Evolutionary conservation across 2,329 filamentous ascomycete species (phyloP).

Genomic region (Grosmannia clavigera): DNA sequence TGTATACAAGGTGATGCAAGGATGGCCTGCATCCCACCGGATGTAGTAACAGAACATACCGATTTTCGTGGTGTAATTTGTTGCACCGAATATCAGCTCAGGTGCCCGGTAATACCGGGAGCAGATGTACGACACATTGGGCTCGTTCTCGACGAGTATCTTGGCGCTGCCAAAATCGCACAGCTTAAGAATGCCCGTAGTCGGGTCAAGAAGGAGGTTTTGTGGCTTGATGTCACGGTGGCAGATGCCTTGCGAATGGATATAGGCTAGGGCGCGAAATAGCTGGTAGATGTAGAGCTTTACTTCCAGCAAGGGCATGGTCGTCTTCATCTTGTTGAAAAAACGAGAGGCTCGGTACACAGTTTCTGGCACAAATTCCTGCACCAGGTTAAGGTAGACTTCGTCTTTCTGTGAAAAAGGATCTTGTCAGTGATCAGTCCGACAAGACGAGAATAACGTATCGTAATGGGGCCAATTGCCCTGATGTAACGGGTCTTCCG

Average conservation of each 20-base stretch:
- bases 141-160: conserved; percentile 96
- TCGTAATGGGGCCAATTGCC: neutral
- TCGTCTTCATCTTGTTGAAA: conserved; percentile 99
- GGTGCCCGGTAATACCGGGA: conserved; percentile 97
- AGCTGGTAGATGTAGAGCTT: conserved; percentile 99
- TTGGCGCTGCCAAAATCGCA: conserved; percentile 99
- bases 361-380: conserved; percentile 96
- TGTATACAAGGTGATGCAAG: neutral
- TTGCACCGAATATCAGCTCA: conserved; percentile 95
- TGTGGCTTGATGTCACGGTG: conserved; percentile 99
- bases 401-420: conserved; percentile 67
- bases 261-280: conserved; percentile 95
- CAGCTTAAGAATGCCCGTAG: conserved; percentile 84
- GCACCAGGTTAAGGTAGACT: conserved; percentile 94
- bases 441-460: neutral
- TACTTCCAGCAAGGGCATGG: conserved; percentile 96
- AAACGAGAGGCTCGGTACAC: conserved; percentile 96
- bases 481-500: neutral
- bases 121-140: conserved; percentile 99
- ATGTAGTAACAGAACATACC: conserved; percentile 44
- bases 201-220: conserved; percentile 86
- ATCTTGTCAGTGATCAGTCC: conserved; percentile 5
- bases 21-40: neutral
- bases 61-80: conserved; percentile 99
- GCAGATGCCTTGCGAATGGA: conserved; percentile 98